Conservation (phyloP, 2,329 filamentous ascomycete species). For the Aspergillus nomiae region DNA sequence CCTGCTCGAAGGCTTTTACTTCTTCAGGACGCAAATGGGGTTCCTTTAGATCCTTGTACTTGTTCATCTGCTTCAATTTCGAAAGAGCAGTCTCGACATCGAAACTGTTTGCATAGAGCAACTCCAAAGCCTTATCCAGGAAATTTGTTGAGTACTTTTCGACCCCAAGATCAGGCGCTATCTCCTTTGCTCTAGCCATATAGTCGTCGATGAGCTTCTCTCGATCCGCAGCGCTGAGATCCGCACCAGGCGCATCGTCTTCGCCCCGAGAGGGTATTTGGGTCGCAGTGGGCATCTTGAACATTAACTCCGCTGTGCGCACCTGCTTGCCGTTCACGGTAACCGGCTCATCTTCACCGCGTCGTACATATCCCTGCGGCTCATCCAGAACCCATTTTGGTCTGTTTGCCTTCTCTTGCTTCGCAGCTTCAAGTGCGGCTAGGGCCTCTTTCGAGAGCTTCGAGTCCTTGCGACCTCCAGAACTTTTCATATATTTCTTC, state of each 20-base stretch:
- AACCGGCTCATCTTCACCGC: constrained; percentile 74
- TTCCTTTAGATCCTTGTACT: constrained; percentile 74
- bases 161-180: constrained; percentile 70
- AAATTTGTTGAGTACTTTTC: constrained; percentile 80
- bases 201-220: constrained; percentile 72
- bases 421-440: constrained; percentile 79
- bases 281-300: constrained; percentile 68
- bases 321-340: constrained; percentile 67
- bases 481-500: constrained; percentile 67
- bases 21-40: constrained; percentile 78
- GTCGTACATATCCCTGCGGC: constrained; percentile 78
- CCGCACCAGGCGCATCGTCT: constrained; percentile 40
- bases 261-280: constrained; percentile 50
- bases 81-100: constrained; percentile 70
- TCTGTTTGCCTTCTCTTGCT: constrained; percentile 73
- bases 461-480: constrained; percentile 69
- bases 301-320: constrained; percentile 74
- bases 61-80: constrained; percentile 67
- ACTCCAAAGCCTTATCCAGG: constrained; percentile 76
- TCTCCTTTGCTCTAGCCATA: constrained; percentile 67
- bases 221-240: constrained; percentile 41
- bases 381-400: constrained; percentile 95
- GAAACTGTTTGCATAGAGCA: constrained; percentile 72
- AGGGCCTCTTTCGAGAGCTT: constrained; percentile 79
- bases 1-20: constrained; percentile 88